These are phyloP conservation scores for Solanum peruvianum DNA, from an alignment of 257 asterid genomes.

Conservation along the genomic window DNA sequence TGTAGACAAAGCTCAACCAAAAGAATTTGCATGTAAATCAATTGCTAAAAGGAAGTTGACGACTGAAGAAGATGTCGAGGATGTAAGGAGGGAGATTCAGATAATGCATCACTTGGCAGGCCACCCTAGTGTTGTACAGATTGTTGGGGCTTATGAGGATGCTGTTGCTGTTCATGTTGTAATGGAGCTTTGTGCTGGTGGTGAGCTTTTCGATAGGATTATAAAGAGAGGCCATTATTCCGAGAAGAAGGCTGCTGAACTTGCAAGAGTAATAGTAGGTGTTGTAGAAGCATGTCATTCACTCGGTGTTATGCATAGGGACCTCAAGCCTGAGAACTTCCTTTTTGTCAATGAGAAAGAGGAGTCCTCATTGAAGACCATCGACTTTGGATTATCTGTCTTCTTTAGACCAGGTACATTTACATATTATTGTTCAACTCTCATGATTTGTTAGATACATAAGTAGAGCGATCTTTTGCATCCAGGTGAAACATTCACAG, in stretches of 20 bases:
- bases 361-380: constrained; percentile 57
- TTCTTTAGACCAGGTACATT: constrained; percentile 72
- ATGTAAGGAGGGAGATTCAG: constrained; percentile 79
- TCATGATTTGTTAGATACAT: background rate
- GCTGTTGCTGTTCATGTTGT: constrained; percentile 70
- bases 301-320: constrained; percentile 87
- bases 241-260: constrained; percentile 79
- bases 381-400: constrained; percentile 72
- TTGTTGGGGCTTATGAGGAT: constrained; percentile 76
- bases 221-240: constrained; percentile 73
- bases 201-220: constrained; percentile 82
- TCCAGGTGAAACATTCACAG: constrained; percentile 39
- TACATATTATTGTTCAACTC: background rate
- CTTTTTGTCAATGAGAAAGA: constrained; percentile 52
- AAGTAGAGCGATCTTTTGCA: background rate
- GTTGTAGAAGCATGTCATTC: constrained; percentile 79
- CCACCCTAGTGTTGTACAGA: constrained; percentile 47
- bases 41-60: constrained; percentile 66
- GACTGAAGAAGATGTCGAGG: constrained; percentile 67
- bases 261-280: constrained; percentile 66
- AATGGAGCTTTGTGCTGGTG: constrained; percentile 81
- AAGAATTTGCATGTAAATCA: constrained; percentile 66
- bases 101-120: constrained; percentile 87
- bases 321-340: constrained; percentile 83
- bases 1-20: constrained; percentile 35